These are phyloP conservation scores for Claviceps fusiformis DNA, from an alignment of 2,329 filamentous ascomycete genomes.

Conservation along the genomic window DNA sequence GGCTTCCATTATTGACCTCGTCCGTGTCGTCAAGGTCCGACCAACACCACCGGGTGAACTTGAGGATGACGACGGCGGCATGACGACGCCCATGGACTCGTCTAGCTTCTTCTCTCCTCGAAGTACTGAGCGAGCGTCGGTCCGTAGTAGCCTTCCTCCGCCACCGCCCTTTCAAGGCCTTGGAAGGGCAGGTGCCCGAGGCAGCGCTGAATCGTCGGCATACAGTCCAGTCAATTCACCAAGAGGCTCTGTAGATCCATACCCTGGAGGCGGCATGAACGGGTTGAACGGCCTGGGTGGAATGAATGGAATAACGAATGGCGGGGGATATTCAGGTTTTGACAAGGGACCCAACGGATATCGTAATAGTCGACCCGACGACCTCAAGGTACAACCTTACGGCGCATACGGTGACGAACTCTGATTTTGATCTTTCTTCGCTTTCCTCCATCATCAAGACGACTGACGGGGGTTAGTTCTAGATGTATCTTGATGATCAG, in stretches of 20 bases:
- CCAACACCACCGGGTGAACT: slow-evolving; percentile 61
- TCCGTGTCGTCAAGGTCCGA: slow-evolving; percentile 72
- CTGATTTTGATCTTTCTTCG: background rate
- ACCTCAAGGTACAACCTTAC: slow-evolving; percentile 29
- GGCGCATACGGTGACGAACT: slow-evolving; percentile 8
- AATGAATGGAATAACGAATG: slow-evolving; percentile 23
- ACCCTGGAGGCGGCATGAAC: slow-evolving; percentile 18
- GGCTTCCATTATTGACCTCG: slow-evolving; percentile 70
- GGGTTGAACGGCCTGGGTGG: slow-evolving; percentile 16
- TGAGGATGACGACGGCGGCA: slow-evolving; percentile 62
- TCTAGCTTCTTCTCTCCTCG: slow-evolving; percentile 54
- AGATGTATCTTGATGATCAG: slow-evolving; percentile 73
- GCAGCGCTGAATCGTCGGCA: slow-evolving; percentile 56
- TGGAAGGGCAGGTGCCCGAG: slow-evolving; percentile 34
- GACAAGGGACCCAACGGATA: slow-evolving; percentile 28
- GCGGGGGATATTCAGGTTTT: slow-evolving; percentile 20
- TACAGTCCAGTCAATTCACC: slow-evolving; percentile 65
- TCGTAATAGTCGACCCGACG: slow-evolving; percentile 30
- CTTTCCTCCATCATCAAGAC: background rate
- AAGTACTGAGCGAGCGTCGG: slow-evolving; percentile 24
- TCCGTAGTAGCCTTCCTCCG: slow-evolving; percentile 30
- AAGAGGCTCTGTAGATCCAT: slow-evolving; percentile 38
- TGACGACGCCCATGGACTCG: slow-evolving; percentile 51
- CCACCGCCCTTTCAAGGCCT: slow-evolving; percentile 46
- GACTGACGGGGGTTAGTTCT: slow-evolving; percentile 8